Base-by-base conservation (phyloP, 106 monocot genomes). In the Allium cepa region DNA sequence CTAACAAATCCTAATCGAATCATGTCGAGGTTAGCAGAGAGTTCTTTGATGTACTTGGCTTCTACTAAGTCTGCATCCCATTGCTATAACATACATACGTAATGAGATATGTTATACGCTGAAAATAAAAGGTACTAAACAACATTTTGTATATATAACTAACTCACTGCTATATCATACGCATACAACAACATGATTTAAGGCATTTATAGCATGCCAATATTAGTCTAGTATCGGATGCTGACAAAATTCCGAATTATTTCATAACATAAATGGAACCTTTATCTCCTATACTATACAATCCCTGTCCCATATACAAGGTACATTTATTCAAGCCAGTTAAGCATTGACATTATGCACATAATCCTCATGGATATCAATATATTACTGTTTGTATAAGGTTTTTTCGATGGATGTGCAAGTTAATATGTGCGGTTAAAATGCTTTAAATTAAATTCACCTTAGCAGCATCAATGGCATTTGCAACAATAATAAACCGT, bases 381-480 rank as follows among this genome's bases (percentile, higher is more conserved):
- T n/a, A n/a, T n/a, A n/a, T n/a, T n/a, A n/a, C n/a, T n/a, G n/a
- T n/a, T n/a, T n/a, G n/a, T n/a, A n/a, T n/a, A n/a, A n/a, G n/a
- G n/a, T n/a, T n/a, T n/a, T n/a, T n/a, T n/a, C n/a, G n/a, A n/a
- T n/a, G n/a, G n/a, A n/a, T n/a, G n/a, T n/a, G n/a, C n/a, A n/a
- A n/a, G n/a, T n/a, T n/a, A n/a, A n/a, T n/a, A n/a, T n/a, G n/a
- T n/a, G n/a, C n/a, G n/a, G n/a, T n/a, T n/a, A n/a, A n/a, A n/a
- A n/a, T n/a, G n/a, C n/a, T n/a, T n/a, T n/a, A n/a, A n/a, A n/a
- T 53, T 26, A 11, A 49, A 11, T 27, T 74, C 55, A 94, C 94
- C 90, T 94, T 94, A 10, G 94, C 94, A n/a, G 94, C 94, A 47
- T 94, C 87, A 10, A 90, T 90, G 80, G 94, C 90, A 10, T 77